A percentile compares a stretch with the other conserved stretches of the same genome.
Conservation (phyloP, 1,284 basidiomycete species). For the Farysia itapuensis region DNA sequence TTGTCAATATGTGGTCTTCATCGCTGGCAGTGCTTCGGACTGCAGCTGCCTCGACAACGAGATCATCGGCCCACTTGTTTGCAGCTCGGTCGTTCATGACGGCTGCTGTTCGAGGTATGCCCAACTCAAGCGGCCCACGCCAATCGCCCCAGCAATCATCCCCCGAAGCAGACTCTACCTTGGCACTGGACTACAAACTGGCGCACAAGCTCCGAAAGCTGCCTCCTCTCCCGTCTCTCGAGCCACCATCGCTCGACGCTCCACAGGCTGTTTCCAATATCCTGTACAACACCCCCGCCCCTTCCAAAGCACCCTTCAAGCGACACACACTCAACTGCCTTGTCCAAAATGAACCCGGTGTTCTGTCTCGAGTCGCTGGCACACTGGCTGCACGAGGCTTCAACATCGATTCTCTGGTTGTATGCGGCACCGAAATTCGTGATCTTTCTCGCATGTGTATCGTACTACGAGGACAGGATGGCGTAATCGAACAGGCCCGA, state of each 20-base stretch:
- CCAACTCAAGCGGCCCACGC: no score
- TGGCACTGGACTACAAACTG: slow-evolving; percentile 90
- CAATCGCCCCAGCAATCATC: slow-evolving; percentile 5
- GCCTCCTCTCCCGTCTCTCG: slow-evolving; percentile 57
- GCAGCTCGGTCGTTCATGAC: no score
- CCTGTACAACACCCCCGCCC: slow-evolving; percentile 80
- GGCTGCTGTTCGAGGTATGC: no score
- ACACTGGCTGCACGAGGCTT: slow-evolving; percentile 95
- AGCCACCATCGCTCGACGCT: slow-evolving; percentile 55
- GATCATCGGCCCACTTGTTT: neutral
- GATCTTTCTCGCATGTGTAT: slow-evolving; percentile 98
- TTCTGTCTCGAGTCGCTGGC: slow-evolving; percentile 94
- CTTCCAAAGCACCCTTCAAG: slow-evolving; percentile 89
- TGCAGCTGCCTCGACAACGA: neutral
- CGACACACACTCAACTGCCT: slow-evolving; percentile 98
- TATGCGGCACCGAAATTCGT: slow-evolving; percentile 95
- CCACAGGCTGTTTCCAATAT: slow-evolving; percentile 60
- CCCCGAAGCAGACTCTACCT: slow-evolving; percentile 64
- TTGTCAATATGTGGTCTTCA: neutral
- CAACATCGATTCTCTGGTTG: slow-evolving; percentile 97
- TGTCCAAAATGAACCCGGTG: slow-evolving; percentile 98
- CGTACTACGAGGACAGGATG: slow-evolving; percentile 92
- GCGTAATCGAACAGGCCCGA: slow-evolving; percentile 86
- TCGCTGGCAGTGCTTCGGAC: neutral
- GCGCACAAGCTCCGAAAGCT: slow-evolving; percentile 63